Conservation (phyloP, 1,284 basidiomycete species). For the Trichosporon inkin region DNA sequence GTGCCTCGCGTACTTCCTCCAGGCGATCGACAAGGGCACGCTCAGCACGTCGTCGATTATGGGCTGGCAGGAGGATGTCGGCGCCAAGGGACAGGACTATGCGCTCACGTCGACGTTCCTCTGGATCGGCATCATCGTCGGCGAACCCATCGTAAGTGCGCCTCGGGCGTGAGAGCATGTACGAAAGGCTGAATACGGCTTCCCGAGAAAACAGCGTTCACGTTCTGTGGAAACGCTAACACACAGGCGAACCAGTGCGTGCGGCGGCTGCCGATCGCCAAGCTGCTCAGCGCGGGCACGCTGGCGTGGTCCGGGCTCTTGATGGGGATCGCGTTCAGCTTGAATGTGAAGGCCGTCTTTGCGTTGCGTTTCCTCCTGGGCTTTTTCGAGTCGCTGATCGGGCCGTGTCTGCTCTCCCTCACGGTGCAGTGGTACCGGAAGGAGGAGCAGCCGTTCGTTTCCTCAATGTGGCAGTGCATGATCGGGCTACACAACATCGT, state of each 20-base stretch:
- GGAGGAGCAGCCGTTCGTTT: slow-evolving; percentile 26
- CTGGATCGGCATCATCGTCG: slow-evolving; percentile 34
- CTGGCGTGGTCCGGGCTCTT: slow-evolving; percentile 27
- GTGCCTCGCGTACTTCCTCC: slow-evolving; percentile 20
- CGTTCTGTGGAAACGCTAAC: too few relatives aligned
- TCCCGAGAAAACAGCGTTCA: too few relatives aligned
- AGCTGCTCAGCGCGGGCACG: slow-evolving; percentile 30
- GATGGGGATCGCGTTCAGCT: slow-evolving; percentile 67
- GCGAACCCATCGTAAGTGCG: slow-evolving; percentile 29
- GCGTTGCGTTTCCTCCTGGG: slow-evolving; percentile 32
- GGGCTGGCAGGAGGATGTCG: slow-evolving; percentile 37
- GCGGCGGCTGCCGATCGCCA: slow-evolving; percentile 31
- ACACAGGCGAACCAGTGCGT: slow-evolving; percentile 35
- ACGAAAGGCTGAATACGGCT: not conserved
- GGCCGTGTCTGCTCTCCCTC: slow-evolving; percentile 27
- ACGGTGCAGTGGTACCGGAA: slow-evolving; percentile 31
- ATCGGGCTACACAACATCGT: slow-evolving; percentile 14
- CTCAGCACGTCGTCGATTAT: slow-evolving; percentile 31
- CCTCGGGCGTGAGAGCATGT: not conserved
- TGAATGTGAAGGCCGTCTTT: slow-evolving; percentile 60
- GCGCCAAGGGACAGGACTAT: slow-evolving; percentile 37
- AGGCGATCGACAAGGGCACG: slow-evolving; percentile 27
- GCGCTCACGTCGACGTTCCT: slow-evolving; percentile 32
- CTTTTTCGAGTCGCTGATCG: slow-evolving; percentile 35
- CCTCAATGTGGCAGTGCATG: slow-evolving; percentile 16